Evolutionary conservation across 1,284 basidiomycete genomes (phyloP), one percentile per base, ranked within the genome.

Genomic region (Tylopilus orsonianus): DNA sequence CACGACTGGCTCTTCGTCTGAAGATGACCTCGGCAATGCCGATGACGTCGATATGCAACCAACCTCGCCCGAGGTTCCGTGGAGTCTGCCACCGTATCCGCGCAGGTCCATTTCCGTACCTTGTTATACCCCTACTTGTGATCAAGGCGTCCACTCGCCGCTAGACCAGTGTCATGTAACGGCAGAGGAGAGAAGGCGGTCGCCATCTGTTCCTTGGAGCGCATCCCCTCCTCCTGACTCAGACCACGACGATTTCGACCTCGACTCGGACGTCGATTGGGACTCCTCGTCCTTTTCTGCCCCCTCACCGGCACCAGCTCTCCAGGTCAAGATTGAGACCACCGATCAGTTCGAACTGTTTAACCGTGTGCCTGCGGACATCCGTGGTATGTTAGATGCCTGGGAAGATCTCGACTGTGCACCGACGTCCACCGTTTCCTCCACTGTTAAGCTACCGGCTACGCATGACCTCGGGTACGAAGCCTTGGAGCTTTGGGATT

Each of bases 141-240:
- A 76, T 41, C 66, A 62, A 22, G 59, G 63, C 49, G 56, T 69
- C 39, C 54, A 67, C 60, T 55, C 59, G 56, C 37, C 56, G 65
- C 34, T 37, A 7, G 14, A 27, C 13, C 53, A 58, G 14, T 33
- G 59, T 12, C 44, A 58, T 45, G 53, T 58, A 14, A 56, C 60
- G 26, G 54, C 52, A 30, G 62, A 67, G 44, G 64, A 67, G 23
- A 71, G 64, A 56, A 75, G 75, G 46, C 78, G 80, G 30, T 80
- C 81, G 9, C 75, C 80, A 12, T 81, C 81, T 6, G 62, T 79
- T 12, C 68, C 79, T 1, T 73, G 69, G 58, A 82, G 75, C 47
- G 66, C 77, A 14, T 83, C 85, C 0, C 81, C 79, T 3, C 85
- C 78, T 23, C 78, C 77, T 2, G 85, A 88, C 54, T 85, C 83